These are phyloP conservation scores for Angomonas desouzai DNA, from an alignment of 208 protist species.

Conservation along the genomic window DNA sequence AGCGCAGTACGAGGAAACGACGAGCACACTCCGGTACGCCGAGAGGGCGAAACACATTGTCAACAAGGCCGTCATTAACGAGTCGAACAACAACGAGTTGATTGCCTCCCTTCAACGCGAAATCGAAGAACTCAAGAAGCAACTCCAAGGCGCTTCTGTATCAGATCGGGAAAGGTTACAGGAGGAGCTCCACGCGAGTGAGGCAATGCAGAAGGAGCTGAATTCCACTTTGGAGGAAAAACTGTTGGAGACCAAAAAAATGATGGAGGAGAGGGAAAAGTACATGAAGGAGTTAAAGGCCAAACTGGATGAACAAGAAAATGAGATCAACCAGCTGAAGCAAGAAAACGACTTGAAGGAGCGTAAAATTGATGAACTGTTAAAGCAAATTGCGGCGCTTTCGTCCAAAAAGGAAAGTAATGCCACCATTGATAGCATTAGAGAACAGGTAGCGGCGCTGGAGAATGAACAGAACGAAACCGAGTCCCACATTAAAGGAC, in stretches of 20 bases:
- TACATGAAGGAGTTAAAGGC: slow-evolving; percentile 64
- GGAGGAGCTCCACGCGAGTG: slow-evolving; percentile 63
- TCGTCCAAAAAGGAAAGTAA: slow-evolving; percentile 5
- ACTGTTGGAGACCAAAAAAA: slow-evolving; percentile 44
- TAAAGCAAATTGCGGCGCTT: slow-evolving; percentile 41
- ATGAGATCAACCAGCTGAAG: slow-evolving; percentile 53
- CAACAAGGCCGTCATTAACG: slow-evolving; percentile 84
- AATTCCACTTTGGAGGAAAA: slow-evolving; percentile 68
- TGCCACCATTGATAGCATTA: slow-evolving; percentile 42
- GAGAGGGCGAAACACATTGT: slow-evolving; percentile 78
- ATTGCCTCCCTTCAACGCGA: slow-evolving; percentile 68
- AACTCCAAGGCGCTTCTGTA: slow-evolving; percentile 48
- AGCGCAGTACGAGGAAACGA: slow-evolving; percentile 65
- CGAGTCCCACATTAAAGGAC: slow-evolving; percentile 25
- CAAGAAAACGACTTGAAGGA: slow-evolving; percentile 66
- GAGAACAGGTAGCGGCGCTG: slow-evolving; percentile 51
- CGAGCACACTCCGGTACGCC: slow-evolving; percentile 75
- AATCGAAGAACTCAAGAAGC: slow-evolving; percentile 45
- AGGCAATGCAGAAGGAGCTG: slow-evolving; percentile 67
- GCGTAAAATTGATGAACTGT: slow-evolving; percentile 46
- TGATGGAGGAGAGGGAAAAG: slow-evolving; percentile 69
- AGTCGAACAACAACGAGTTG: slow-evolving; percentile 81
- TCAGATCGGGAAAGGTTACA: slow-evolving; percentile 41
- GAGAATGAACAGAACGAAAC: slow-evolving; percentile 50
- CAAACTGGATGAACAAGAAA: slow-evolving; percentile 40